Conservation (phyloP, 1,139 yeast genomes). For the Zhuliangozyma parablackwelliae region DNA sequence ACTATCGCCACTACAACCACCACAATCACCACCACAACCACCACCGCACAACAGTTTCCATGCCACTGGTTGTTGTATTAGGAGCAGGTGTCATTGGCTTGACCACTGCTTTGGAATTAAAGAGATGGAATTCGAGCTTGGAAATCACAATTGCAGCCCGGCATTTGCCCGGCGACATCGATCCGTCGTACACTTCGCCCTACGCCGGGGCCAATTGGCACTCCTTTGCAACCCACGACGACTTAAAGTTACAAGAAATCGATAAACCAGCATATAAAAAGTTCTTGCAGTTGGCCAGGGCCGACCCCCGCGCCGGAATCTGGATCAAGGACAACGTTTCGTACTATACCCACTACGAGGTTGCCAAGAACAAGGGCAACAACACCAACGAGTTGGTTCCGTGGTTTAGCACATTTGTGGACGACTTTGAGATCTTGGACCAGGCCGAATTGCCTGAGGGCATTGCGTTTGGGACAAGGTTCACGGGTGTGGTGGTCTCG, state of each 20-base stretch:
- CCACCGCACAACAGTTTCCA: too few relatives aligned
- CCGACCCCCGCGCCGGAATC: conserved; percentile 45
- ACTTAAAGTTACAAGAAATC: conserved; percentile 24
- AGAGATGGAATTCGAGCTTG: conserved; percentile 14
- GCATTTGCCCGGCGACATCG: conserved; percentile 37
- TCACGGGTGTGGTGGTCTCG: conserved; percentile 46
- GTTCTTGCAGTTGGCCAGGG: conserved; percentile 34
- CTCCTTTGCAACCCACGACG: conserved; percentile 36
- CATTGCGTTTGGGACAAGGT: conserved; percentile 35
- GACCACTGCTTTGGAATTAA: conserved; percentile 34
- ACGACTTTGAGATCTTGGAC: conserved; percentile 26
- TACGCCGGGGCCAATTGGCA: conserved; percentile 47
- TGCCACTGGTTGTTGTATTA: conserved; percentile 22
- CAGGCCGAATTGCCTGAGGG: conserved; percentile 27
- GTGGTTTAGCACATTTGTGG: conserved; percentile 43
- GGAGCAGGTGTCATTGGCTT: conserved; percentile 43
- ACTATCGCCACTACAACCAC: too few relatives aligned
- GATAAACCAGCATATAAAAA: conserved; percentile 40
- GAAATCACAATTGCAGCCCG: conserved; percentile 30
- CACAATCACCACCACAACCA: too few relatives aligned
- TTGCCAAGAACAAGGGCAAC: conserved; percentile 6
- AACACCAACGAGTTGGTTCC: conserved; percentile 24
- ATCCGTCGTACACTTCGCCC: conserved; percentile 35
- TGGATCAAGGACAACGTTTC: conserved; percentile 26
- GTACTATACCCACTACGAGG: conserved; percentile 22